Conservation (phyloP, 2,329 filamentous ascomycete genomes). For the Fusarium nanum region DNA sequence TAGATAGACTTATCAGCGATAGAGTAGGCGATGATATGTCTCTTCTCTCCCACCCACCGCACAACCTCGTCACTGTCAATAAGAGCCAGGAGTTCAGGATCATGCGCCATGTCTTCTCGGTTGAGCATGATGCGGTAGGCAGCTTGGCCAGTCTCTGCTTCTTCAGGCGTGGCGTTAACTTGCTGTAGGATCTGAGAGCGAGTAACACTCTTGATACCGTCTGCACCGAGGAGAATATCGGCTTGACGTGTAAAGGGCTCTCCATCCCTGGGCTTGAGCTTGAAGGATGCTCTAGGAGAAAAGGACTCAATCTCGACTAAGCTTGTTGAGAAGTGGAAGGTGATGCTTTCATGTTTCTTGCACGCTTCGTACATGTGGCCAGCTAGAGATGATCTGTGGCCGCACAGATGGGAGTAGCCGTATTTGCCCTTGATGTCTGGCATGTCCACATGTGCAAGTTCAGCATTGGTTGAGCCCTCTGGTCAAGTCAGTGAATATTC, state of each 20-base stretch:
- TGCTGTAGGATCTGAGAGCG: conserved; percentile 64
- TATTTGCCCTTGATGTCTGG: conserved; percentile 75
- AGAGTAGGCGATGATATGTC: conserved; percentile 76
- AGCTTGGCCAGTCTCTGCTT: conserved; percentile 62
- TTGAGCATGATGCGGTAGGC: conserved; percentile 67
- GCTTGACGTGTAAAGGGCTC: conserved; percentile 46
- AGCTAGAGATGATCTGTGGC: conserved; percentile 79
- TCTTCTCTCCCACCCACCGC: conserved; percentile 73
- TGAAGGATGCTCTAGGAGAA: conserved; percentile 38
- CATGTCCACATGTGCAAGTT: conserved; percentile 78
- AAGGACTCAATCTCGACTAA: conserved; percentile 44
- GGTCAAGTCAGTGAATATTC: background rate
- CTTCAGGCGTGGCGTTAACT: conserved; percentile 59
- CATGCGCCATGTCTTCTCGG: conserved; percentile 69
- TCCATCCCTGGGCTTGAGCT: conserved; percentile 35
- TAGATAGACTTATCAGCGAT: conserved; percentile 72
- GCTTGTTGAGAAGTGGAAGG: conserved; percentile 69
- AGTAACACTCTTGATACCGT: conserved; percentile 64
- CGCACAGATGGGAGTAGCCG: conserved; percentile 81
- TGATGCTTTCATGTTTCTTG: conserved; percentile 69
- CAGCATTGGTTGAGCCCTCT: conserved; percentile 76
- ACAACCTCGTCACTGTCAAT: conserved; percentile 68
- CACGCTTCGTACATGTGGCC: conserved; percentile 77
- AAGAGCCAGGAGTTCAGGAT: conserved; percentile 72
- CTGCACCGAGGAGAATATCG: conserved; percentile 64